Percentiles rank a stretch among this genome's conserved stretches.
These are phyloP conservation scores for Penicillium robsamsonii DNA, from an alignment of 495 filamentous ascomycete genomes.

Conservation along the genomic window DNA sequence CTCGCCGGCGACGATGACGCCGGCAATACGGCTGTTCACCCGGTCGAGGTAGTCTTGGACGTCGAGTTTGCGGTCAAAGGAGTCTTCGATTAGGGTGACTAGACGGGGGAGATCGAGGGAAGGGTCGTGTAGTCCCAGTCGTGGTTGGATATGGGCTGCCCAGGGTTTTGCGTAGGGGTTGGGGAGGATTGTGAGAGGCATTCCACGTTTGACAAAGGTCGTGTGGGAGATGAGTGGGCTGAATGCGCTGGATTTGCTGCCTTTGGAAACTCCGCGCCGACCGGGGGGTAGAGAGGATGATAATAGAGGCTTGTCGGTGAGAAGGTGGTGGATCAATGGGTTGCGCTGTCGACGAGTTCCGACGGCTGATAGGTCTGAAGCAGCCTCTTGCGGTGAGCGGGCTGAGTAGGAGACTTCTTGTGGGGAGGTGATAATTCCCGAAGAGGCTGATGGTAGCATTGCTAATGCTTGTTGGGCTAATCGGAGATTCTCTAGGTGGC, in stretches of 20 bases:
- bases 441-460: slow-evolving; percentile 81
- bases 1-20: slow-evolving; percentile 89
- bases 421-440: slow-evolving; percentile 83
- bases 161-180: slow-evolving; percentile 62
- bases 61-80: slow-evolving; percentile 83
- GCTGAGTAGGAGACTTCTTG: slow-evolving; percentile 71
- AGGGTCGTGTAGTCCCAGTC: slow-evolving; percentile 68
- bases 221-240: slow-evolving; percentile 46
- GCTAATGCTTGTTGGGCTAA: slow-evolving; percentile 65
- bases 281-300: slow-evolving; percentile 83
- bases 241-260: slow-evolving; percentile 22
- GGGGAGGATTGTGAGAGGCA: slow-evolving; percentile 82
- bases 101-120: slow-evolving; percentile 79
- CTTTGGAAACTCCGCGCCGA: slow-evolving; percentile 43
- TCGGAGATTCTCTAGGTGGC: slow-evolving; percentile 71
- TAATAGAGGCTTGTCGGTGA: slow-evolving; percentile 90
- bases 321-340: slow-evolving; percentile 91
- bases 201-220: slow-evolving; percentile 87
- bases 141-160: slow-evolving; percentile 57
- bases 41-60: slow-evolving; percentile 76
- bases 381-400: slow-evolving; percentile 36
- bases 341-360: slow-evolving; percentile 77
- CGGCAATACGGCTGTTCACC: slow-evolving; percentile 74
- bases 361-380: slow-evolving; percentile 57
- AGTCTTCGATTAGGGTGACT: slow-evolving; percentile 88